Evolutionary conservation across 2,329 filamentous ascomycete species (phyloP), one percentile per base, ranked within the genome.

Genomic region (Aspergillus novofumigatus): DNA sequence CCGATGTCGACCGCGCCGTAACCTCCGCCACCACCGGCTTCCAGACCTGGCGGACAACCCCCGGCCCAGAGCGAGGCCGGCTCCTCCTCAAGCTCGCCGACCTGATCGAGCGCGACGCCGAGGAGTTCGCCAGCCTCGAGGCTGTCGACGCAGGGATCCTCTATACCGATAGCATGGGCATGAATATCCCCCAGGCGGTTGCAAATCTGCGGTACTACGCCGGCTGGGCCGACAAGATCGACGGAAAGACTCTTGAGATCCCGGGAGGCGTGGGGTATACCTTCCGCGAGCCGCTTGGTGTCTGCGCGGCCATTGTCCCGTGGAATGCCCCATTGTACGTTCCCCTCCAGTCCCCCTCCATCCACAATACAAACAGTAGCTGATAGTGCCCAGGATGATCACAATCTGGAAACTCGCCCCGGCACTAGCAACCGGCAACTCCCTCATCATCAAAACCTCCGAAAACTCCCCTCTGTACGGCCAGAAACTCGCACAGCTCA

Each of bases 391-490:
- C 55, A 68, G 66, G 20, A 68, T 69, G 66, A 68, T 69, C 20
- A 67, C 66, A 0, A 65, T 65, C 42, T 71, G 69, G 69, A 89
- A 89, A 68, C 82, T 83, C 2, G 80, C 83, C 49, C 84, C 86
- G 1, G 86, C 86, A 1, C 70, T 89, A 25, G 86, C 86, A 0
- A 84, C 85, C 1, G 86, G 87, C 1, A 89, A 87, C 68, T 83
- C 85, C 1, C 86, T 91, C 80, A 79, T 92, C 17, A 78, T 83
- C 38, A 90, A 90, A 10, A 84, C 84, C 1, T 85, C 86, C 1
- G 86, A 90, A 69, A 80, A 80, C 2, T 82, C 83, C 0, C 79
- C 85, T 6, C 79, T 74, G 0, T 65, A 80, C 1, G 80, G 80
- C 0, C 72, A 82, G 7, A 74, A 78, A 1, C 65, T 85, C 7